Percentiles rank a stretch among this genome's conserved stretches.
These are phyloP conservation scores for Amphichorda felina DNA, from an alignment of 2,329 filamentous ascomycete species.

Conservation along the genomic window DNA sequence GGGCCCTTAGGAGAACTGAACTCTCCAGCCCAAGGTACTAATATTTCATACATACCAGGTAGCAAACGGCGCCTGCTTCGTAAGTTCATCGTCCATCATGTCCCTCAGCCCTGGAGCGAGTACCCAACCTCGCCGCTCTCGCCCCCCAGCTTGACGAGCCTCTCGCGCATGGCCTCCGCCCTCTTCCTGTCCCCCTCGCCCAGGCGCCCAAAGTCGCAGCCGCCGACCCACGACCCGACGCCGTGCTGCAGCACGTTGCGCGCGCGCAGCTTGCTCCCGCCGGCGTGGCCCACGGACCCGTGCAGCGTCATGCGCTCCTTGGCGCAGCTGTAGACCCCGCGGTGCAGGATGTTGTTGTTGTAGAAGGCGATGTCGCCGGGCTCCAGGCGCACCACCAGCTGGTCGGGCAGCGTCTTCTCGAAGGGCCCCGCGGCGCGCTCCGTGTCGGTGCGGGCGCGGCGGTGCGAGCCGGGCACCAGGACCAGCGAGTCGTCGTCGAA, in stretches of 20 bases:
- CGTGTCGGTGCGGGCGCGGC: slow-evolving; percentile 52
- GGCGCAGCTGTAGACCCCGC: slow-evolving; percentile 49
- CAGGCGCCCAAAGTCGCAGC: slow-evolving; percentile 41
- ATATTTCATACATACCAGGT: no score
- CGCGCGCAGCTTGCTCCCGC: slow-evolving; percentile 43
- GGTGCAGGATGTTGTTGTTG: slow-evolving; percentile 77
- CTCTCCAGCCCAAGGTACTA: no score
- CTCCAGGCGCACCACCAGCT: slow-evolving; percentile 53
- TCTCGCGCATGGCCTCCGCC: slow-evolving; percentile 52
- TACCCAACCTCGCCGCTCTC: slow-evolving; percentile 52
- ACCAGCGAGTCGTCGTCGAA: slow-evolving; percentile 64
- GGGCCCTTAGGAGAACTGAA: no score
- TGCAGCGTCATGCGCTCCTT: slow-evolving; percentile 61
- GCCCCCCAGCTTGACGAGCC: slow-evolving; percentile 49
- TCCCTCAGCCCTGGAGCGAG: slow-evolving; percentile 42
- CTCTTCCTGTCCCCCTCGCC: slow-evolving; percentile 29
- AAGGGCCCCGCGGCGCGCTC: slow-evolving; percentile 60
- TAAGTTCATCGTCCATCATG: neutral
- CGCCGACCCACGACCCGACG: slow-evolving; percentile 52
- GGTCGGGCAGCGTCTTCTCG: slow-evolving; percentile 46
- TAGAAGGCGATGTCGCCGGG: slow-evolving; percentile 80
- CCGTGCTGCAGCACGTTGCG: slow-evolving; percentile 69
- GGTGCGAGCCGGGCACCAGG: slow-evolving; percentile 68
- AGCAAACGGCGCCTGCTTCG: slow-evolving; percentile 1
- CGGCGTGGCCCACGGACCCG: slow-evolving; percentile 54